Percentiles rank a stretch among this genome's conserved stretches.
These are phyloP conservation scores for Acanthamoeba triangularis DNA, from an alignment of 208 protist species.

Conservation along the genomic window DNA sequence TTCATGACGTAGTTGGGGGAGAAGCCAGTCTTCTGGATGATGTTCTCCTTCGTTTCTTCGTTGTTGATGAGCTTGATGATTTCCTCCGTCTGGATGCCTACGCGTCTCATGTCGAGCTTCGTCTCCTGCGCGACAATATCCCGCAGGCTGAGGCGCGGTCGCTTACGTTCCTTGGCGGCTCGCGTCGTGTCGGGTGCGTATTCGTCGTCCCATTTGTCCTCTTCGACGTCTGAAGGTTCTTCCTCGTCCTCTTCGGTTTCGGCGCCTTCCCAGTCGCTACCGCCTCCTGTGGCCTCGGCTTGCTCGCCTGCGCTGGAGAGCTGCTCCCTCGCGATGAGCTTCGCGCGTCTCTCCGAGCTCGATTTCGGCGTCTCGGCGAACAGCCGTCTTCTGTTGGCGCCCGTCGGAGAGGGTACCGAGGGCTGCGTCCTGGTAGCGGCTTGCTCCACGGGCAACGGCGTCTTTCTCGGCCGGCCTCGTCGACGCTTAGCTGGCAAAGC, in stretches of 20 bases:
- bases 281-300: not conserved
- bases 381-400: not conserved
- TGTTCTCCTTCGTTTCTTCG: not conserved
- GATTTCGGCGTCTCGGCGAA: not conserved
- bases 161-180: not conserved
- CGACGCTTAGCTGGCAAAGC: not conserved
- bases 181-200: not conserved
- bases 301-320: not conserved
- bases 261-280: not conserved
- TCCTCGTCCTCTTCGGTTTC: not conserved
- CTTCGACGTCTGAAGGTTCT: not conserved
- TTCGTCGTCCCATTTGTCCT: not conserved
- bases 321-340: not conserved
- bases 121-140: not conserved
- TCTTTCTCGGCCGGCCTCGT: not conserved
- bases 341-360: not conserved
- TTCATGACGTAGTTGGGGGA: constrained; percentile 45
- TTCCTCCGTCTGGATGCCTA: not conserved
- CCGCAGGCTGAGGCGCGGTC: not conserved
- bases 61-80: constrained; percentile 66
- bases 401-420: not conserved
- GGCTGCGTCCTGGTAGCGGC: not conserved
- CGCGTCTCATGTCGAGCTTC: not conserved
- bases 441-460: not conserved
- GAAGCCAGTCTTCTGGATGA: constrained; percentile 15